Conservation (phyloP, 2,329 filamentous ascomycete genomes). For the Aspergillus texensis region DNA sequence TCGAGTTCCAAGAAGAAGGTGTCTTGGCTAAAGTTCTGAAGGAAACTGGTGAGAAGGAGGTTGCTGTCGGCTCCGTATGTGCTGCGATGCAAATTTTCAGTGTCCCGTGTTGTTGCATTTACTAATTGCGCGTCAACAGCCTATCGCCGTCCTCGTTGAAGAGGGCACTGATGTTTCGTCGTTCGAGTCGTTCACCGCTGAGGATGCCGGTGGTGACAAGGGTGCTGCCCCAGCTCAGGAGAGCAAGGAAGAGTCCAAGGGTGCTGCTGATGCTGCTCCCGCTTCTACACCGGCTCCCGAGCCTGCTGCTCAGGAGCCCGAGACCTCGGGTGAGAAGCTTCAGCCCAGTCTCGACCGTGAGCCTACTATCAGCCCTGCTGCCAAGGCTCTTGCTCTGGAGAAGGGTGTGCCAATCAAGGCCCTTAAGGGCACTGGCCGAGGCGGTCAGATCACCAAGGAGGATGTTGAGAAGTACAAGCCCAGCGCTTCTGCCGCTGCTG, state of each 20-base stretch:
- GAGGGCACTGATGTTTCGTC: slow-evolving; percentile 84
- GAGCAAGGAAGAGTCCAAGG: slow-evolving; percentile 61
- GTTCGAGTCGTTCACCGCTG: slow-evolving; percentile 84
- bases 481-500: slow-evolving; percentile 54
- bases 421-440: slow-evolving; percentile 84
- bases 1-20: slow-evolving; percentile 98
- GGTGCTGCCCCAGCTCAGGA: slow-evolving; percentile 62
- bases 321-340: slow-evolving; percentile 73
- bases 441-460: slow-evolving; percentile 85
- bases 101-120: slow-evolving; percentile 6
- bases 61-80: slow-evolving; percentile 91
- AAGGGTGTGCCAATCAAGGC: slow-evolving; percentile 75
- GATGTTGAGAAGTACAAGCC: slow-evolving; percentile 87
- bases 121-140: slow-evolving; percentile 58
- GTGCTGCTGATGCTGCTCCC: slow-evolving; percentile 50
- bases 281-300: slow-evolving; percentile 61
- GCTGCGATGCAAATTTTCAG: slow-evolving; percentile 22
- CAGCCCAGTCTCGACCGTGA: slow-evolving; percentile 83
- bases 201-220: slow-evolving; percentile 88
- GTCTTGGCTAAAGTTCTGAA: slow-evolving; percentile 92
- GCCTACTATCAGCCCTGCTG: slow-evolving; percentile 70
- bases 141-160: slow-evolving; percentile 92
- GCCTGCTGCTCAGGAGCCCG: slow-evolving; percentile 64
- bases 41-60: slow-evolving; percentile 89
- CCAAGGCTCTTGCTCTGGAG: slow-evolving; percentile 81